Evolutionary conservation across 2,329 filamentous ascomycete species (phyloP).

Genomic region (Monilinia laxa): DNA sequence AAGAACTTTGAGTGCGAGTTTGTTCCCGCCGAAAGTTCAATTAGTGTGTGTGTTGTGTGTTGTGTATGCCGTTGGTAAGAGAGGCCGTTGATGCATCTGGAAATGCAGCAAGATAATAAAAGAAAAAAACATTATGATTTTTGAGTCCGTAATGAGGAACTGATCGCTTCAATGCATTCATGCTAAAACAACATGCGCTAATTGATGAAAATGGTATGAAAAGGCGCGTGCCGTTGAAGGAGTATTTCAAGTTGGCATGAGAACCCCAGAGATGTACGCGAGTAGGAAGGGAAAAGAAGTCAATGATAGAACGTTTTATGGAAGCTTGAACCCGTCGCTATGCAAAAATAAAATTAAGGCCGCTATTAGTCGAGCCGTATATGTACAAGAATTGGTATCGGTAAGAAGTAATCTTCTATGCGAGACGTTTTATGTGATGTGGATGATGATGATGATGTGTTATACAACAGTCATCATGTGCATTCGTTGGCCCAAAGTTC

Average conservation of each 20-base stretch:
- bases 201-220: slow-evolving; percentile 16
- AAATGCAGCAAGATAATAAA: slow-evolving; percentile 10
- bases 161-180: slow-evolving; percentile 3
- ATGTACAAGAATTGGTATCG: slow-evolving; percentile 24
- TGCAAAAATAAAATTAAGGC: slow-evolving; percentile 23
- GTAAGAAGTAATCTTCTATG: neutral
- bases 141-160: slow-evolving; percentile 14
- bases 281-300: slow-evolving; percentile 13
- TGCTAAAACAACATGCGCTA: slow-evolving; percentile 16
- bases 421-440: slow-evolving; percentile 5
- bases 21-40: neutral
- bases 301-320: slow-evolving; percentile 20
- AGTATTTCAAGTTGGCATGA: slow-evolving; percentile 10
- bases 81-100: slow-evolving; percentile 1
- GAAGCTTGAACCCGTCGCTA: slow-evolving; percentile 22
- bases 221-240: slow-evolving; percentile 16
- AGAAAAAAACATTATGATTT: slow-evolving; percentile 23
- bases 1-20: neutral
- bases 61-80: slow-evolving; percentile 12
- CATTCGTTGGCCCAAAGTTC: slow-evolving; percentile 53
- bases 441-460: slow-evolving; percentile 22
- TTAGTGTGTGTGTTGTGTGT: neutral
- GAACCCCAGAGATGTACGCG: slow-evolving; percentile 15
- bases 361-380: slow-evolving; percentile 2
- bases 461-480: slow-evolving; percentile 63